These are phyloP conservation scores for Fonsecaea pedrosoi DNA, from an alignment of 2,329 filamentous ascomycete species.

Conservation along the genomic window DNA sequence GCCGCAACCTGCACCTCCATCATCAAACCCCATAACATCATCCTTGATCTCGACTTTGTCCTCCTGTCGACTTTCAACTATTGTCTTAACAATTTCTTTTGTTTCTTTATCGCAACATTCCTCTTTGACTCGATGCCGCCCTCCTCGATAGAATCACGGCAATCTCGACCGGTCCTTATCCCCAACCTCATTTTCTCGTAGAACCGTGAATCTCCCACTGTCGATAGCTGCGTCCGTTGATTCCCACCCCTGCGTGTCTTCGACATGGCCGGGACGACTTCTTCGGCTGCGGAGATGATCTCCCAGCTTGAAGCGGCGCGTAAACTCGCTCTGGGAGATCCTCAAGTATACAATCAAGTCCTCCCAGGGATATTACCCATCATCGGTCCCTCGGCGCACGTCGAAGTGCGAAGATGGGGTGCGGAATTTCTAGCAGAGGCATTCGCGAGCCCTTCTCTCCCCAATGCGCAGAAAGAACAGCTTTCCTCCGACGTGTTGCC, in stretches of 20 bases:
- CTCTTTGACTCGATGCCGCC: conserved; percentile 19
- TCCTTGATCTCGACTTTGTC: conserved; percentile 4
- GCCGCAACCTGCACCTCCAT: conserved; percentile 18
- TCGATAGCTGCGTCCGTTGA: conserved; percentile 13
- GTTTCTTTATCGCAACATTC: background rate
- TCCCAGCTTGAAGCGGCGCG: conserved; percentile 88
- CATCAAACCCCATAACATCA: conserved; percentile 1
- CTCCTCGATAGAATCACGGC: conserved; percentile 10
- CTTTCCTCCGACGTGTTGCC: conserved; percentile 79
- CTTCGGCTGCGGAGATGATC: conserved; percentile 54
- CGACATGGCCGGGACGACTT: conserved; percentile 34
- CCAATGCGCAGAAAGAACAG: conserved; percentile 77
- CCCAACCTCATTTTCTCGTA: conserved; percentile 25
- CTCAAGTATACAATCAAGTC: conserved; percentile 88
- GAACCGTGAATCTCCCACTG: conserved; percentile 25
- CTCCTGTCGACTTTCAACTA: background rate
- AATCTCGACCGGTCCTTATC: conserved; percentile 3
- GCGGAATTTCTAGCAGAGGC: conserved; percentile 95
- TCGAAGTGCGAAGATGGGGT: conserved; percentile 93
- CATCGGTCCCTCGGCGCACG: conserved; percentile 73
- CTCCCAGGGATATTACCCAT: conserved; percentile 93
- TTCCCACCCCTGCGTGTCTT: conserved; percentile 9
- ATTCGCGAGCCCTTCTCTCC: conserved; percentile 87
- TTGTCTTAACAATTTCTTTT: conserved; percentile 21
- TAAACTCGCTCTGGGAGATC: conserved; percentile 84